Evolutionary conservation across 192 early-diverging fungal genomes (phyloP).

Genomic region (Coemansia furcata): DNA sequence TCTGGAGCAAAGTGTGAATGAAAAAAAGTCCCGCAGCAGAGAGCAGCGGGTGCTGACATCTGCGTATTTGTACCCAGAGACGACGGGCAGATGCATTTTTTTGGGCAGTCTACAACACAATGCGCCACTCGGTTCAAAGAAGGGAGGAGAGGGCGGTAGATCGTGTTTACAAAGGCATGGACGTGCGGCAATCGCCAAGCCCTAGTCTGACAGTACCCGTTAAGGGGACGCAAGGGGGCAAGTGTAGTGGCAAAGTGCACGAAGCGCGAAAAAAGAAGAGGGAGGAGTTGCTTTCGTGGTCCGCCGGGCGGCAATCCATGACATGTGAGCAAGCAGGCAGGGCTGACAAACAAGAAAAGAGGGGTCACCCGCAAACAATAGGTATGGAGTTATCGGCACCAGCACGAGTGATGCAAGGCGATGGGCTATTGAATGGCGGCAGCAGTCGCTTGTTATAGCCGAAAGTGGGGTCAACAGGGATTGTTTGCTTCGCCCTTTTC

Average conservation of each 20-base stretch:
- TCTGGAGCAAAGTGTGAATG: neutral
- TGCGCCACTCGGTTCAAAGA: slow-evolving; percentile 4
- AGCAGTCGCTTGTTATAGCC: neutral
- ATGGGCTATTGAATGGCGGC: neutral
- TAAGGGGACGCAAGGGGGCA: neutral
- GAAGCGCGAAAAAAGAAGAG: neutral
- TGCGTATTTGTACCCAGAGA: neutral
- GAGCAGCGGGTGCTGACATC: neutral
- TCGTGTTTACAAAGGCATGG: slow-evolving; percentile 3
- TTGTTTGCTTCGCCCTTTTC: neutral
- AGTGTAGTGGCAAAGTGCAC: neutral
- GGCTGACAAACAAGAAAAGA: neutral
- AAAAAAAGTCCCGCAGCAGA: neutral
- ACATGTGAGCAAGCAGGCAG: neutral
- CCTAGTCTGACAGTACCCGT: neutral
- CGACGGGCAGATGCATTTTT: neutral
- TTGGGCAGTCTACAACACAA: neutral
- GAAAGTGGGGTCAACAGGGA: neutral
- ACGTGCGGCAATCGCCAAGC: neutral
- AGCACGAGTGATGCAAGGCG: slow-evolving; percentile 3
- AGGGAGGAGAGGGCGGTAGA: neutral
- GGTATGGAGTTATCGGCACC: neutral
- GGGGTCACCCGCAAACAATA: neutral
- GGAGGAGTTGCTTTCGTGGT: neutral
- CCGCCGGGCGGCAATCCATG: neutral